Evolutionary conservation across 2,329 filamentous ascomycete genomes (phyloP), one percentile per base, ranked within the genome.

Genomic region (Parafenestella ontariensis): DNA sequence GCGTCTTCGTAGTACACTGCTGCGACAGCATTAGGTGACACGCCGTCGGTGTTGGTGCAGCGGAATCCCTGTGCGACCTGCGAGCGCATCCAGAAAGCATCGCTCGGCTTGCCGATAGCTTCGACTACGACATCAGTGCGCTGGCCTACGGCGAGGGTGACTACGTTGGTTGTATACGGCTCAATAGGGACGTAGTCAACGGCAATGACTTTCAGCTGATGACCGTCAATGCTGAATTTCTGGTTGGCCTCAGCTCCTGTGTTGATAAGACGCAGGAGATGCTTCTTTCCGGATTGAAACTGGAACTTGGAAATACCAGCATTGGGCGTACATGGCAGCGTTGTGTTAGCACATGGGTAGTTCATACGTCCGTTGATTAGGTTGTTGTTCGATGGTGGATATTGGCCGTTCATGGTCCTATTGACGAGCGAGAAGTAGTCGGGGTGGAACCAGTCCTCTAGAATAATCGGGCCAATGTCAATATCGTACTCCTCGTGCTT

Each of bases 1-100:
- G 85, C 83, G 9, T 79, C 66, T 39, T 88, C 79, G 70, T 91
- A 91, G 75, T 88, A 89, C 46, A 91, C 80, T 9, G 82, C 85
- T 0, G 87, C 89, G 0, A 65, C 48, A 31, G 64, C 66, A 23
- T 64, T 63, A 1, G 65, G 65, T 2, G 62, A 62, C 45, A 62
- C 47, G 8, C 56, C 55, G 6, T 59, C 47, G 29, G 45, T 59
- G 15, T 65, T 56, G 5, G 55, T 63, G 29, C 60, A 62, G 43
- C 58, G 55, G 21, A 54, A 57, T 9, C 54, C 54, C 17, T 58
- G 58, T 3, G 51, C 62, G n/a, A 67, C 57, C 21, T 66, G 61
- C n/a, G 61, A 62, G 49, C 76, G 71, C 74, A 78, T 77, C 74
- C 75, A 78, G 54, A 66, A 69, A 1, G 69, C 58, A 26, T 70